These are phyloP conservation scores for Gelatoporia subvermispora DNA, from an alignment of 768 basidiomycete species.

Conservation along the genomic window DNA sequence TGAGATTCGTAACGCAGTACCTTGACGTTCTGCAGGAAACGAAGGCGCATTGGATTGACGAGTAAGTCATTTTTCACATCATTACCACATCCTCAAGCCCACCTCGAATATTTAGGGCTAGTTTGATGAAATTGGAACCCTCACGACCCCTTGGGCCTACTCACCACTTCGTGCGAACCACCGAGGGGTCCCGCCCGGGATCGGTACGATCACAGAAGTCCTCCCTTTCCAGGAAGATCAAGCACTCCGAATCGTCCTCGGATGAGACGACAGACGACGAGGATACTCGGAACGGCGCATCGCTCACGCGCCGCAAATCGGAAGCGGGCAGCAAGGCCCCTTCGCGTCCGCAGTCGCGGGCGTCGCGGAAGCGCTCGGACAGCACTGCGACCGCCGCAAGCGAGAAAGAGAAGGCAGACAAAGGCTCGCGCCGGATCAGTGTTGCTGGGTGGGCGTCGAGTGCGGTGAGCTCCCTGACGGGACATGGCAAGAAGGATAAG, in stretches of 20 bases:
- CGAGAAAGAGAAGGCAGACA: slow-evolving; percentile 25
- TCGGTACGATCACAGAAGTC: slow-evolving; percentile 32
- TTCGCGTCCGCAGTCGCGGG: slow-evolving; percentile 54
- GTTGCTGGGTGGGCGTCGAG: slow-evolving; percentile 65
- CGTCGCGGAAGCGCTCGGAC: slow-evolving; percentile 62
- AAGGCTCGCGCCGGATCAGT: slow-evolving; percentile 33
- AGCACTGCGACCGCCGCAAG: slow-evolving; percentile 41
- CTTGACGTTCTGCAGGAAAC: slow-evolving; percentile 69
- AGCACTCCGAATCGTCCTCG: slow-evolving; percentile 2
- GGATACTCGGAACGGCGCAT: slow-evolving; percentile 9
- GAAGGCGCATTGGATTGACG: slow-evolving; percentile 60
- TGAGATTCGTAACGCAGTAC: slow-evolving; percentile 70
- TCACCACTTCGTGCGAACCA: slow-evolving; percentile 2
- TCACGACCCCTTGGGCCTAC: slow-evolving; percentile 8
- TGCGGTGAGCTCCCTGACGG: slow-evolving; percentile 58
- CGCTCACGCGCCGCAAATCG: slow-evolving; percentile 35
- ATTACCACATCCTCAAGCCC: slow-evolving; percentile 8
- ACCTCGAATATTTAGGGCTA: slow-evolving; percentile 19
- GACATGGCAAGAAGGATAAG: slow-evolving; percentile 52
- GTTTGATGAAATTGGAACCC: slow-evolving; percentile 23
- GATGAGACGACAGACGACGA: slow-evolving; percentile 12
- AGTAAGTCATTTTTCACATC: slow-evolving; percentile 35
- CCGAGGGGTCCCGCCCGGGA: slow-evolving; percentile 24
- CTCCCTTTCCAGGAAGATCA: slow-evolving; percentile 14
- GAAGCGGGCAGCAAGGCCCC: slow-evolving; percentile 36